phyloP scores from a whole-genome alignment of 1,139 yeast genomes.

The Kazachstania sp. region DNA sequence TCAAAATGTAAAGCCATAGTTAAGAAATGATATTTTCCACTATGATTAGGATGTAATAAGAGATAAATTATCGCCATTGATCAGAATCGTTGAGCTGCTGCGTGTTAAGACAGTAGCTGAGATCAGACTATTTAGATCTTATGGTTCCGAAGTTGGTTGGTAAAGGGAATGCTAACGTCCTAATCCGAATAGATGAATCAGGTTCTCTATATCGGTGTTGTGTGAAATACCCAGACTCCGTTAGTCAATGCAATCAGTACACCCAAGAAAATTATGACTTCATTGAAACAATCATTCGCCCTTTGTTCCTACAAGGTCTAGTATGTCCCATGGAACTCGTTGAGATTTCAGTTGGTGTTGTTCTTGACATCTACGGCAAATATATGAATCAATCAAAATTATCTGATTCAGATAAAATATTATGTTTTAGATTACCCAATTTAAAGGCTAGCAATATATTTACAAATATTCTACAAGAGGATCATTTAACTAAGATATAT shows the following conservation, averaged over 20 bases:
- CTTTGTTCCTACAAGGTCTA: conserved; percentile 11
- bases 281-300: conserved; percentile 9
- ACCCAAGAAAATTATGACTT: conserved; percentile 17
- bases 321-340: conserved; percentile 17
- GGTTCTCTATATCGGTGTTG: conserved; percentile 20
- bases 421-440: conserved; percentile 16
- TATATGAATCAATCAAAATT: conserved; percentile 4
- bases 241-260: conserved; percentile 18
- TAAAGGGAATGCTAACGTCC: conserved; percentile 5
- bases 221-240: conserved; percentile 12
- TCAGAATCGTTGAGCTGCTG: no score
- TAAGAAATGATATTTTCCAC: no score
- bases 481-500: conserved; percentile 24
- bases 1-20: neutral
- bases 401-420: conserved; percentile 8
- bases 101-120: no score
- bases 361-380: conserved; percentile 3
- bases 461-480: conserved; percentile 9
- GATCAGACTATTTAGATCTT: no score
- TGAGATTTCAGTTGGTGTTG: conserved; percentile 4
- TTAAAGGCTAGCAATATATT: conserved; percentile 9
- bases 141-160: conserved; percentile 1
- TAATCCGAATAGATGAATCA: conserved; percentile 12
- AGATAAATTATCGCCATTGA: no score
- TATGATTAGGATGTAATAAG: no score